Evolutionary conservation across 768 basidiomycete species (phyloP).

Genomic region (Termitomyces sp.): DNA sequence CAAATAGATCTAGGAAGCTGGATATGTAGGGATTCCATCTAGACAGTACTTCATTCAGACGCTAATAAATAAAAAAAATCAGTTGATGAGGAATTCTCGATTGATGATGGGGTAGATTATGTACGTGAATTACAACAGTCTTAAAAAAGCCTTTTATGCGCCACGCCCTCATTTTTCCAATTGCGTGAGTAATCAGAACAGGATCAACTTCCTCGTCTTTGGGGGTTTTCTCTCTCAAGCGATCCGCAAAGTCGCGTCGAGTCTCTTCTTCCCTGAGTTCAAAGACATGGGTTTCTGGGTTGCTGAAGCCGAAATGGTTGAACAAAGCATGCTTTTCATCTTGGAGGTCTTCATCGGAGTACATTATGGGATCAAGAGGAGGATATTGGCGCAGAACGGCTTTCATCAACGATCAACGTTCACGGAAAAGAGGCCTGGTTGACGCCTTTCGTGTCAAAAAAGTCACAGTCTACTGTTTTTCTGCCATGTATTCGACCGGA

Average conservation of each 20-base stretch:
- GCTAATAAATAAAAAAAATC: background rate
- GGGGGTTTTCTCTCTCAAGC: background rate
- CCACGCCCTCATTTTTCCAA: background rate
- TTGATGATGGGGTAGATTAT: no score
- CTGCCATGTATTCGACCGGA: no score
- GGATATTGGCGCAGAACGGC: no score
- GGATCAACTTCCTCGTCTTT: background rate
- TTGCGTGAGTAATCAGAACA: background rate
- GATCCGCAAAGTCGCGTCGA: background rate
- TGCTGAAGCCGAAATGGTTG: background rate
- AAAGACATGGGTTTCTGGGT: background rate
- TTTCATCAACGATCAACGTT: no score
- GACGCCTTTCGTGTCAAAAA: no score
- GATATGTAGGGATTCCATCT: background rate
- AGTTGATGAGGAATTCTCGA: background rate
- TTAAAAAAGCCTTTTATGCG: background rate
- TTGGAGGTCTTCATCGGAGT: background rate
- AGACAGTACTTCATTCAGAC: background rate
- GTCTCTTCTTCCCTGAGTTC: background rate
- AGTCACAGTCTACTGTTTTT: no score
- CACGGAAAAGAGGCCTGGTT: no score
- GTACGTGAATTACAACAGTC: background rate
- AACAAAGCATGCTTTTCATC: background rate
- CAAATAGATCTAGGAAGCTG: background rate
- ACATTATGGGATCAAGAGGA: no score